A percentile compares a stretch with the other conserved stretches of the same genome.
Conservation (phyloP, 768 basidiomycete species). For the Collybiopsis luxurians region DNA sequence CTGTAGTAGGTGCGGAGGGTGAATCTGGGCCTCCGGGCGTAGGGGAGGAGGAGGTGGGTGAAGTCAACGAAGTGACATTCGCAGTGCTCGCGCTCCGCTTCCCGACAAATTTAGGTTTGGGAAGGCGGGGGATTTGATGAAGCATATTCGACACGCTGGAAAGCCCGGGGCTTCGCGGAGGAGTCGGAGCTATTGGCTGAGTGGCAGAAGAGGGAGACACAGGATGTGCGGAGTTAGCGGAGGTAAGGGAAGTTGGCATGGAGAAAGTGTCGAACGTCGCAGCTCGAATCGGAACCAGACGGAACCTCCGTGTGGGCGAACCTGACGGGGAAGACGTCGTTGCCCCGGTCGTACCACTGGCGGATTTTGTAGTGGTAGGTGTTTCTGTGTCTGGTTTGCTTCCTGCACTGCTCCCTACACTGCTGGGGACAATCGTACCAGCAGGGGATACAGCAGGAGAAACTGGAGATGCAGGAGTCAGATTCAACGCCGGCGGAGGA, state of each 20-base stretch:
- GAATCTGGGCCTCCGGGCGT: background rate
- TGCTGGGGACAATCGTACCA: too few species aligned
- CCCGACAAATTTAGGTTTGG: background rate
- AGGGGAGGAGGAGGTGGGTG: background rate
- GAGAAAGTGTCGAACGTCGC: background rate
- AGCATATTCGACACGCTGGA: conserved; percentile 2
- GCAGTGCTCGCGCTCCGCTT: conserved; percentile 1
- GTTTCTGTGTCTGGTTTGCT: background rate
- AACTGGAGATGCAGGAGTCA: conserved; percentile 1
- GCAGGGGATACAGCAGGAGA: background rate
- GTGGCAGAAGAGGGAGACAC: background rate
- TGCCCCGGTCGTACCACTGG: background rate
- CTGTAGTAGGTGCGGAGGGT: too few species aligned
- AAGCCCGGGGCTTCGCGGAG: background rate
- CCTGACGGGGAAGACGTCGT: background rate
- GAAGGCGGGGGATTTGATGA: background rate
- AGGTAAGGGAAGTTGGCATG: background rate
- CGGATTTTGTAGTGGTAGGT: background rate
- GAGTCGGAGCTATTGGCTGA: background rate
- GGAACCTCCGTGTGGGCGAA: background rate
- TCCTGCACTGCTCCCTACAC: too few species aligned
- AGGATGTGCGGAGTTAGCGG: too few species aligned
- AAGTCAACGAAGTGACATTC: background rate
- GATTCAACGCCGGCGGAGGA: background rate
- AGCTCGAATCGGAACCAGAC: background rate